Evolutionary conservation across 2,329 filamentous ascomycete genomes (phyloP), one percentile per base, ranked within the genome.

Genomic region (Colletotrichum somersetense): DNA sequence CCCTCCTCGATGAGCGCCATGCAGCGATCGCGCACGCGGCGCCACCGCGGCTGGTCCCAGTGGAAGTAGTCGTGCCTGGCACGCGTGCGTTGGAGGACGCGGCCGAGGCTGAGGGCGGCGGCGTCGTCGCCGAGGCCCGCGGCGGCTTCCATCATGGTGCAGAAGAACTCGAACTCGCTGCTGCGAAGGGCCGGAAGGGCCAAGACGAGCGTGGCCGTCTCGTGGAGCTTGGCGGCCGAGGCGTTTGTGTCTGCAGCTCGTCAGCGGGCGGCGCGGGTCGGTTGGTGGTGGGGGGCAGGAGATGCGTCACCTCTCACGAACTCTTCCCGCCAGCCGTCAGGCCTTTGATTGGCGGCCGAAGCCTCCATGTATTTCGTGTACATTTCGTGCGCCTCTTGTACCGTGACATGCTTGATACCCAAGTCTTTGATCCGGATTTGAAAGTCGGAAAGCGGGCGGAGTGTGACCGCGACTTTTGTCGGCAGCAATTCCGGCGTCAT

Each of bases 121-220:
- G 76, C 71, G 5, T 73, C 73, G 65, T 79, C 75, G 40, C 80
- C 78, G 62, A 76, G 75, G 18, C 76, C 77, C 1, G 81, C 78
- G 12, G 82, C 81, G 6, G 77, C 75, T 46, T 77, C 69, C 77
- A 81, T 80, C 66, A 83, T 71, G 23, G 33, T 38, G 35, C 30
- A 58, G 5, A 20, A 20, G 18, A 66, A 35, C 18, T 57, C n/a
- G 1, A 35, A 16, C 20, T 71, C 67, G n/a, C 23, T n/a, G 72
- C 72, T 0, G 73, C 0, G 1, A 6, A 11, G 42, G 26, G 16
- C 3, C 3, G 18, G 57, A 6, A 59, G 48, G 12, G 2, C 1
- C 3, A 18, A 6, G 16, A 57, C 11, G 12, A 64, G 44, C 6
- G 33, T n/a, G 26, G 73, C 71, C 26, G 42, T 52, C 16, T 67